phyloP scores from a whole-genome alignment of 345 rosid genomes.

The Lumnitzera littorea region DNA sequence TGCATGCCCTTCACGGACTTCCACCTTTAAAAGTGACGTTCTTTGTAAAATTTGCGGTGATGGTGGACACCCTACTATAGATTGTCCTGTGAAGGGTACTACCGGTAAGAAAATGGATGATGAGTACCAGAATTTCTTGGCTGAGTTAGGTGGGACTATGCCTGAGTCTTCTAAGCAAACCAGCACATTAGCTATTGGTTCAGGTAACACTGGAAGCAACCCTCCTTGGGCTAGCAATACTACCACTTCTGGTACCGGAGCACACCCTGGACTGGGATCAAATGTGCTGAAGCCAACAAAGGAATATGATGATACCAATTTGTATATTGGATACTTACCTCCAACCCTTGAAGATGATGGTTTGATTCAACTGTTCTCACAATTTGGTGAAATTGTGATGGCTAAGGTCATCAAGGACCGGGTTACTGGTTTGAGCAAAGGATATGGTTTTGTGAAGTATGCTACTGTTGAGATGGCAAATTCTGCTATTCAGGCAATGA shows the following conservation, averaged over 20 bases:
- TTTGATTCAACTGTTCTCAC: slow-evolving; percentile 68
- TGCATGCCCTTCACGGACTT: slow-evolving; percentile 82
- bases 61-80: slow-evolving; percentile 97
- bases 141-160: slow-evolving; percentile 82
- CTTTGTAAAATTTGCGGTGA: slow-evolving; percentile 99
- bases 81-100: slow-evolving; percentile 93
- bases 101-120: slow-evolving; percentile 98
- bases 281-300: slow-evolving; percentile 51
- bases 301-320: slow-evolving; percentile 87
- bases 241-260: slow-evolving; percentile 42
- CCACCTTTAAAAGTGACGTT: slow-evolving; percentile 95
- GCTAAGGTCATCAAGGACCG: slow-evolving; percentile 96
- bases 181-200: slow-evolving; percentile 53
- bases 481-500: slow-evolving; percentile 75
- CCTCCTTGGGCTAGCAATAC: slow-evolving; percentile 86
- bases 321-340: slow-evolving; percentile 91
- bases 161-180: slow-evolving; percentile 87
- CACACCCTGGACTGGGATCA: slow-evolving; percentile 83
- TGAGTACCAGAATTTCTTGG: slow-evolving; percentile 93
- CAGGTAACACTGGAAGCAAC: slow-evolving; percentile 62
- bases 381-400: slow-evolving; percentile 93
- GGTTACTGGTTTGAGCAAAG: slow-evolving; percentile 67
- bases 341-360: slow-evolving; percentile 83
- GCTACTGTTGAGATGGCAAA: slow-evolving; percentile 85
- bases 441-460: slow-evolving; percentile 95